Evolutionary conservation across 441 rosid species (phyloP).

Genomic region (Aleurites moluccanus): DNA sequence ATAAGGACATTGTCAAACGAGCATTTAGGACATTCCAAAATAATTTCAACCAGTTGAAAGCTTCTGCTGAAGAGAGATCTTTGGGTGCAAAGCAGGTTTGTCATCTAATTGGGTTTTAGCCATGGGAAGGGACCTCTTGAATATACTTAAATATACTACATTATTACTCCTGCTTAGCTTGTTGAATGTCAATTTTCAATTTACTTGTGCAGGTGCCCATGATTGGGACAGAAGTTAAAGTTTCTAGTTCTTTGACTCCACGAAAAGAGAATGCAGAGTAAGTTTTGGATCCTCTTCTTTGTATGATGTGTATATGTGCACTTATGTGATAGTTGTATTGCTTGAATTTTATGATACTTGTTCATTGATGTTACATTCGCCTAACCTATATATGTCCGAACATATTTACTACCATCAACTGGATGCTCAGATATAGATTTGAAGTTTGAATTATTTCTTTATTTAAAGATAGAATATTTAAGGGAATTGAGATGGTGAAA

Average conservation of each 20-base stretch:
- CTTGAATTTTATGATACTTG: constrained; percentile 9
- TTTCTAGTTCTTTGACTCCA: constrained; percentile 39
- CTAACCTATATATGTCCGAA: background rate
- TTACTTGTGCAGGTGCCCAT: constrained; percentile 44
- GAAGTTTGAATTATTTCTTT: background rate
- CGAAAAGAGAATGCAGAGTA: constrained; percentile 73
- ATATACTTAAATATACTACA: constrained; percentile 1
- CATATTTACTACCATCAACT: constrained; percentile 12
- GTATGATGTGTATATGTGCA: constrained; percentile 10
- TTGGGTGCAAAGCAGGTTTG: constrained; percentile 58
- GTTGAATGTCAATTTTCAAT: constrained; percentile 16
- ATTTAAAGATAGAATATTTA: background rate
- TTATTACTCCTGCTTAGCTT: constrained; percentile 4
- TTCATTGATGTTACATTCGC: constrained; percentile 8
- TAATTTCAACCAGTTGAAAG: constrained; percentile 45
- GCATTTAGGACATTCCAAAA: constrained; percentile 87
- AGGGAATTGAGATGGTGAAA: background rate
- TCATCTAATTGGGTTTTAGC: constrained; percentile 12
- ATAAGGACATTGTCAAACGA: constrained; percentile 91
- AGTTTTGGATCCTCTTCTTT: constrained; percentile 20
- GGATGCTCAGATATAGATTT: background rate
- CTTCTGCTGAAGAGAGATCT: constrained; percentile 46
- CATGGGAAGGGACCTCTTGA: constrained; percentile 11
- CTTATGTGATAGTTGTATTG: constrained; percentile 3
- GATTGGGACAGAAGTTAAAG: constrained; percentile 39